Percentiles rank a stretch among this genome's conserved stretches.
Evolutionary conservation across 2,329 filamentous ascomycete genomes (phyloP).

Genomic region (Colletotrichum chlorophyti): DNA sequence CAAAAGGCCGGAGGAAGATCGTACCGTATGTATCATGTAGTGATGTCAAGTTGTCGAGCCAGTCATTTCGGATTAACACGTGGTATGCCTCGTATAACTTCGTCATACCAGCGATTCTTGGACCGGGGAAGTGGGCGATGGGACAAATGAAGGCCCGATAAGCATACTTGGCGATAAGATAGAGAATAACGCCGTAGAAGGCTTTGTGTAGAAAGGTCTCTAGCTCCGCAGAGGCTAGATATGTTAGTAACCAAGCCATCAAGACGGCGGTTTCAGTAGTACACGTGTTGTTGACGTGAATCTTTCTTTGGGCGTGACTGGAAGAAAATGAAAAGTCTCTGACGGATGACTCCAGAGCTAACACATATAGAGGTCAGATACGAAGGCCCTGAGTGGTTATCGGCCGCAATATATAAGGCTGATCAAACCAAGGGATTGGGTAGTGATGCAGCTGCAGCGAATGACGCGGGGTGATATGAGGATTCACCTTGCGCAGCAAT

Average conservation of each 20-base stretch:
- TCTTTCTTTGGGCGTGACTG: too few species aligned
- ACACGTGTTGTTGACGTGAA: background rate
- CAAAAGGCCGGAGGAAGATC: background rate
- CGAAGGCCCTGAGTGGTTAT: too few species aligned
- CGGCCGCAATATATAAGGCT: too few species aligned
- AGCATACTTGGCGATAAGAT: background rate
- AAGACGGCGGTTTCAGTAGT: background rate
- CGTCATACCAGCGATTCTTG: constrained; percentile 12
- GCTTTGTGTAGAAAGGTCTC: background rate
- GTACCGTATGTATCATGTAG: constrained; percentile 26
- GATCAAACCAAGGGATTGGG: too few species aligned
- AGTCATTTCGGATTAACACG: constrained; percentile 26
- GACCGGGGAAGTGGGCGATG: constrained; percentile 19
- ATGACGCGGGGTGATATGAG: too few species aligned
- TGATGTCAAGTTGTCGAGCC: constrained; percentile 24
- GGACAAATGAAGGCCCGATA: constrained; percentile 16
- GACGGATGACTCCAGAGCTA: too few species aligned
- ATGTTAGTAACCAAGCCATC: constrained; percentile 3
- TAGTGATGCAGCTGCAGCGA: too few species aligned
- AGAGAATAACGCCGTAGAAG: background rate
- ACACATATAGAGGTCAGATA: too few species aligned
- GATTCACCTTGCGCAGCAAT: too few species aligned
- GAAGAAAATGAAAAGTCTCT: too few species aligned
- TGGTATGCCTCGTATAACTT: constrained; percentile 30
- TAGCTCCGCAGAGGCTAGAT: background rate